phyloP scores from a whole-genome alignment of 306 rosid genomes.

The Arachis stenosperma region DNA sequence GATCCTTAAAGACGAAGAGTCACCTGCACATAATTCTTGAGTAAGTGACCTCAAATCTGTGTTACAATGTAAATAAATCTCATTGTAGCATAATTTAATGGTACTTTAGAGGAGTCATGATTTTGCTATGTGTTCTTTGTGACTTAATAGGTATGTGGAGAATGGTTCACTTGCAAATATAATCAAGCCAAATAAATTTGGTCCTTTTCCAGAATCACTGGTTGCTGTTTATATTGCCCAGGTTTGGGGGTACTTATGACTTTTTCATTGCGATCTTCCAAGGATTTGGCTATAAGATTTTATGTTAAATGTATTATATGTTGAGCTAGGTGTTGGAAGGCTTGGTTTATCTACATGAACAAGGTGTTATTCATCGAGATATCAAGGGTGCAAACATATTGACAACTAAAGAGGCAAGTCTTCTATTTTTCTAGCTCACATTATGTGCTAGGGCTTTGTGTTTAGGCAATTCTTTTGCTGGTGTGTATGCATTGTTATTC shows the following conservation, averaged over 20 bases:
- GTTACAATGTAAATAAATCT: conserved; percentile 19
- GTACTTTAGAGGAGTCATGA: conserved; percentile 27
- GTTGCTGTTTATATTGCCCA: conserved; percentile 97
- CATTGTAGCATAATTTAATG: conserved; percentile 12
- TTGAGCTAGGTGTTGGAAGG: conserved; percentile 93
- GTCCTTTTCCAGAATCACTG: conserved; percentile 97
- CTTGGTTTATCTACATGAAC: conserved; percentile 97
- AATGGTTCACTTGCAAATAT: conserved; percentile 98
- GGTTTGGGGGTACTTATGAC: conserved; percentile 54
- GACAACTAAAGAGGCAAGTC: conserved; percentile 92
- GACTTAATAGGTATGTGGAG: conserved; percentile 79
- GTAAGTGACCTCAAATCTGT: conserved; percentile 57
- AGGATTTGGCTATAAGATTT: conserved; percentile 24
- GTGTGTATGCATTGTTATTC: conserved; percentile 8
- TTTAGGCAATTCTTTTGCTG: conserved; percentile 32
- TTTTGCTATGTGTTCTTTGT: conserved; percentile 31
- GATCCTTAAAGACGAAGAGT: conserved; percentile 93
- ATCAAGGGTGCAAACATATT: conserved; percentile 98
- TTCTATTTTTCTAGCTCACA: conserved; percentile 20
- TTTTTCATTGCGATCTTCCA: conserved; percentile 25
- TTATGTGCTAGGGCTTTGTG: conserved; percentile 27
- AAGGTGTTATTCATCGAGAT: conserved; percentile 98
- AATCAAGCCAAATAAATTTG: conserved; percentile 98
- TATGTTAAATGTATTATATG: conserved; percentile 31
- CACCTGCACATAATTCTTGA: conserved; percentile 96